Evolutionary conservation across 176 grass and related monocot genomes (phyloP).

Genomic region (Dactylis glomerata): DNA sequence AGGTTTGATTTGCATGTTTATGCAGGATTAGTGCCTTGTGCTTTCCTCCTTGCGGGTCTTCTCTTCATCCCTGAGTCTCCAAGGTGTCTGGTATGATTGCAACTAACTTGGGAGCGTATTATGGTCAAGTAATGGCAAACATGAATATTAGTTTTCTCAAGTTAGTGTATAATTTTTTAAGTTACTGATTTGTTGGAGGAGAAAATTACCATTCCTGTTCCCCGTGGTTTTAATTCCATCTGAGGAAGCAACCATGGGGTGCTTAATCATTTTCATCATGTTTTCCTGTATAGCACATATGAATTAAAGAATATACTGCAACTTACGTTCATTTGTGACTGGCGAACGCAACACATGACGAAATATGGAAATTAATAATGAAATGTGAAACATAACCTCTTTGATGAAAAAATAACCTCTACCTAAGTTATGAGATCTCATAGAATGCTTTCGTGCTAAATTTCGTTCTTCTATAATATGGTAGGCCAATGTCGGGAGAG

Average conservation of each 20-base stretch:
- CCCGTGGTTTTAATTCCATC: neutral
- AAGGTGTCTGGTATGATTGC: constrained; percentile 65
- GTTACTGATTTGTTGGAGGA: neutral
- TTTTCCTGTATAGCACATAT: neutral
- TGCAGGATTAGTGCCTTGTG: constrained; percentile 70
- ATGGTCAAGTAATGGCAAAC: neutral
- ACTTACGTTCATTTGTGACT: neutral
- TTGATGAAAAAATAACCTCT: neutral
- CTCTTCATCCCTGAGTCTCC: constrained; percentile 76
- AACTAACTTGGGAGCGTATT: neutral
- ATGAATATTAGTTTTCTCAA: neutral
- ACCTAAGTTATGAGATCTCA: neutral
- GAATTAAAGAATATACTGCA: neutral
- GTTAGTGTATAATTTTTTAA: neutral
- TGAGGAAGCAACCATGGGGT: neutral
- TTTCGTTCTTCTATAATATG: constrained; percentile 15
- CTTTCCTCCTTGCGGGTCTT: constrained; percentile 55
- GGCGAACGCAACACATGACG: neutral
- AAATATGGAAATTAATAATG: neutral
- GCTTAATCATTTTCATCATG: neutral
- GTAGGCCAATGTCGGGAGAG: constrained; percentile 54
- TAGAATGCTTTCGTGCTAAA: neutral
- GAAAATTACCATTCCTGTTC: neutral
- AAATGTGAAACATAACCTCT: constrained; percentile 6
- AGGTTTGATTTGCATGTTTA: constrained; percentile 21